These are phyloP conservation scores for Danielia oregonensis DNA, from an alignment of 805 yeast species.

Conservation along the genomic window DNA sequence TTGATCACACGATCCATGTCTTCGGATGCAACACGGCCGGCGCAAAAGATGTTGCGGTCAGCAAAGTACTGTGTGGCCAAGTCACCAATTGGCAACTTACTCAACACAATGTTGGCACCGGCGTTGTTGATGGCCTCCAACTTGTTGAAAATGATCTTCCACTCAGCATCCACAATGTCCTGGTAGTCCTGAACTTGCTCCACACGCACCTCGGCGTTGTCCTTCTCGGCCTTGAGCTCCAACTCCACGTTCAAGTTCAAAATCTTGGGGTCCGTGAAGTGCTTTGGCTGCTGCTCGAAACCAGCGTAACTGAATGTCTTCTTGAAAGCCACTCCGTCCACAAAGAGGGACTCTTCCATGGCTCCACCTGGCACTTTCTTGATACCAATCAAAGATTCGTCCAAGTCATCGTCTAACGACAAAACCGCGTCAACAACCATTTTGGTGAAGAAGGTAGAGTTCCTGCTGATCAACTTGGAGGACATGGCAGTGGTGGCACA, in stretches of 20 bases:
- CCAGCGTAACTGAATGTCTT: slow-evolving; percentile 98
- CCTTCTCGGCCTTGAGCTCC: slow-evolving; percentile 97
- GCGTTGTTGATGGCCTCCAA: slow-evolving; percentile 75
- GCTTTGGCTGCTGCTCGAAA: slow-evolving; percentile 96
- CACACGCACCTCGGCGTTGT: slow-evolving; percentile 96
- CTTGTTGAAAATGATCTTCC: slow-evolving; percentile 88
- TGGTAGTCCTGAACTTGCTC: slow-evolving; percentile 93
- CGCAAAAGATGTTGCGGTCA: slow-evolving; percentile 93
- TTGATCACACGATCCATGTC: slow-evolving; percentile 89
- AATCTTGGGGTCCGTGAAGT: slow-evolving; percentile 74
- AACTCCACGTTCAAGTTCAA: slow-evolving; percentile 85
- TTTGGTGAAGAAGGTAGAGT: slow-evolving; percentile 84
- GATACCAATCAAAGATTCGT: slow-evolving; percentile 88
- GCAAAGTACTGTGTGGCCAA: slow-evolving; percentile 98
- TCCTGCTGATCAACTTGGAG: slow-evolving; percentile 84
- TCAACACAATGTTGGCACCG: slow-evolving; percentile 90
- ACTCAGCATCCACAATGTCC: slow-evolving; percentile 97
- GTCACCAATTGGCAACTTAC: slow-evolving; percentile 96
- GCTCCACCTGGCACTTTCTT: slow-evolving; percentile 96
- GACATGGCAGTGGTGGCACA: slow-evolving; percentile 98
- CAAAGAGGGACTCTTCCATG: slow-evolving; percentile 85
- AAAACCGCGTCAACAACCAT: slow-evolving; percentile 97
- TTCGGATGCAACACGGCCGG: slow-evolving; percentile 86
- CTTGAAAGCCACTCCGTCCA: slow-evolving; percentile 95
- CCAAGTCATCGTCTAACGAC: slow-evolving; percentile 78